Base-by-base conservation (phyloP, 768 basidiomycete genomes). In the Russula sp. region DNA sequence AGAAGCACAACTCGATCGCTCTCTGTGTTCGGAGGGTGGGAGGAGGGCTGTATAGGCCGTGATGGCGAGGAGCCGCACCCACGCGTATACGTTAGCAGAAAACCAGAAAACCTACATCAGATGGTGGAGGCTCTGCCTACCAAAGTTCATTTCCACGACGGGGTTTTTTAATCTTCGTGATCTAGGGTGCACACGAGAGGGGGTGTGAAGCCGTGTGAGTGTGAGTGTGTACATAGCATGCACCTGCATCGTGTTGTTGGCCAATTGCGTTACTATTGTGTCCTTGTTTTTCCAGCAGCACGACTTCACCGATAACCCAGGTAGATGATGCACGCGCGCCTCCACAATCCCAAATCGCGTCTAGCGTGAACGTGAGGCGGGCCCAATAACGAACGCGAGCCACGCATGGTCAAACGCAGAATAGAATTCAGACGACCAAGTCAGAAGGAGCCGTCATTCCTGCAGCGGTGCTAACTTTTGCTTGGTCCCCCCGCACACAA, bases 111-210 rank as follows among this genome's bases (percentile, higher is more conserved):
- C n/a, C 31, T 3, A 13, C 39, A 47, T 57, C 34, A 57, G 55
- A 14, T 40, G 55, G 18, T 18, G 39, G 55, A 42, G 22, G 11
- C 14, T 16, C 7, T 31, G 16, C 53, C 5, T 14, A 10, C 10
- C 8, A 18, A 11, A 37, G 10, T 18, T 18, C 16, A 31, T 31
- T n/a, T n/a, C 20, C 22, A 16, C 20, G 4, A 27, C 40, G 40
- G 55, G 32, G 45, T 4, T 20, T 57, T 44, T 32, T 42, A 9
- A 45, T 47, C 7, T 47, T 47, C 8, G 22, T 1, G 11, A 48
- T 57, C 45, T 48, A 16, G 56, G 56, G 56, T 57, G 45, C 45
- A 22, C 56, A 57, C 34, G 56, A 57, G 56, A 57, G 31, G 32
- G 56, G 44, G 42, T 55, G n/a, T 56, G 18, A 13, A 50, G 31